phyloP scores from a whole-genome alignment of 495 filamentous ascomycete genomes.

The Hypomontagnella submonticulosa region DNA sequence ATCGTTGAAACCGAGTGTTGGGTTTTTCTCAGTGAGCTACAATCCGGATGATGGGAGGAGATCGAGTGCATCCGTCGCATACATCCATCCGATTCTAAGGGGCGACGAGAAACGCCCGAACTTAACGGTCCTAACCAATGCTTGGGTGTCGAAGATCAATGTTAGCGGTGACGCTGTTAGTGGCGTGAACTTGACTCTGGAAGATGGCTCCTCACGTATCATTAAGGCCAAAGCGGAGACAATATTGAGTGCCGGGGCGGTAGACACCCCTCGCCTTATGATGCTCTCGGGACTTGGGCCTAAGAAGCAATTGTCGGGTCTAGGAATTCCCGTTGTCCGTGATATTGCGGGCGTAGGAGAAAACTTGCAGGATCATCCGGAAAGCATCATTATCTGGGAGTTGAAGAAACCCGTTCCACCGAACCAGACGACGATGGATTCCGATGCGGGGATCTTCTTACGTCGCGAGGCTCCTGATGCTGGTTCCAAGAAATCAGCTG shows the following conservation, averaged over 20 bases:
- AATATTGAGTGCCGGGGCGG: conserved; percentile 79
- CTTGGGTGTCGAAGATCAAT: conserved; percentile 82
- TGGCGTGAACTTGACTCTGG: conserved; percentile 72
- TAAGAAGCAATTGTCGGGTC: conserved; percentile 69
- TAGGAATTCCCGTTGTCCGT: conserved; percentile 74
- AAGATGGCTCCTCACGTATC: conserved; percentile 69
- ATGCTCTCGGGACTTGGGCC: conserved; percentile 81
- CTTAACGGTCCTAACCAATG: conserved; percentile 80
- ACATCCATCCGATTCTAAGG: conserved; percentile 84
- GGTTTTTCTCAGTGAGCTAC: conserved; percentile 87
- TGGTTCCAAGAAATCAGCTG: conserved; percentile 54
- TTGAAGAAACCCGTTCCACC: conserved; percentile 77
- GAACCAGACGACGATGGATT: conserved; percentile 87
- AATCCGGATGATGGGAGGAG: conserved; percentile 82
- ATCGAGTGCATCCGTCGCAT: conserved; percentile 84
- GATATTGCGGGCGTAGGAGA: conserved; percentile 83
- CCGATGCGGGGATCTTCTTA: conserved; percentile 84
- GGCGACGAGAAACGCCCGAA: conserved; percentile 81
- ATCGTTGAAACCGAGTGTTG: conserved; percentile 74
- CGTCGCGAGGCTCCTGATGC: conserved; percentile 74
- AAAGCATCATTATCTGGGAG: conserved; percentile 86
- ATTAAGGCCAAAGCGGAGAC: conserved; percentile 74
- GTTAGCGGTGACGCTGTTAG: conserved; percentile 70
- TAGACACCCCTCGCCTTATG: conserved; percentile 80
- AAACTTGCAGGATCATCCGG: conserved; percentile 82